Conservation (phyloP, 1,284 basidiomycete species). For the Sphagnurus paluster region DNA sequence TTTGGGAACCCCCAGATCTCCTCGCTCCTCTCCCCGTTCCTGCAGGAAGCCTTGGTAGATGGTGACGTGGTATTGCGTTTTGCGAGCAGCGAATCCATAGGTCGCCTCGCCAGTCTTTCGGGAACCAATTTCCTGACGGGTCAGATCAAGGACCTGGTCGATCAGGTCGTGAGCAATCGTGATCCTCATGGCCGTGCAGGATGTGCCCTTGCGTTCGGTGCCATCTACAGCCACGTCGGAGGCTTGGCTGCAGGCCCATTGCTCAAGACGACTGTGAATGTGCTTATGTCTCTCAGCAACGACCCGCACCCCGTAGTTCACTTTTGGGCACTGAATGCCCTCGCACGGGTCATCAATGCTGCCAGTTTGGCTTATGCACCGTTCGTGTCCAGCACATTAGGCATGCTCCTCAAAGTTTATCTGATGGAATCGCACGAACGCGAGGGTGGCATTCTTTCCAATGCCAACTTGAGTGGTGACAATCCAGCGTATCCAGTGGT, state of each 20-base stretch:
- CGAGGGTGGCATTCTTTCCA: conserved; percentile 85
- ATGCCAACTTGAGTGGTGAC: conserved; percentile 88
- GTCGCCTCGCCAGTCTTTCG: conserved; percentile 82
- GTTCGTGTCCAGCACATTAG: conserved; percentile 86
- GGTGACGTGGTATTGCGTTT: conserved; percentile 77
- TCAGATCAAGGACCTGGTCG: conserved; percentile 91
- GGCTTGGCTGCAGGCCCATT: conserved; percentile 92
- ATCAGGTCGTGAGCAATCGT: conserved; percentile 95
- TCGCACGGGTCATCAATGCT: conserved; percentile 87
- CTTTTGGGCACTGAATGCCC: conserved; percentile 87
- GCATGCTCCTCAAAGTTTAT: conserved; percentile 91
- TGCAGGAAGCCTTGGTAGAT: conserved; percentile 87
- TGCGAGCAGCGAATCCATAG: conserved; percentile 89
- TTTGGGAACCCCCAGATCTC: conserved; percentile 74
- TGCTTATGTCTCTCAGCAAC: conserved; percentile 92
- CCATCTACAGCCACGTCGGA: conserved; percentile 92
- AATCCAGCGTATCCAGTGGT: conserved; percentile 90
- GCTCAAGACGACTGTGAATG: conserved; percentile 94
- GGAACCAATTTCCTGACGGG: conserved; percentile 85
- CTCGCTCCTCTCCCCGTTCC: conserved; percentile 66
- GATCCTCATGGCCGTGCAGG: conserved; percentile 93
- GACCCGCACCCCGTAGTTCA: conserved; percentile 98
- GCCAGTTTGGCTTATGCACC: conserved; percentile 92
- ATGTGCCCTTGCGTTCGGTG: conserved; percentile 92
- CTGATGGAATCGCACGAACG: conserved; percentile 91